Evolutionary conservation across 2,329 filamentous ascomycete species (phyloP), one percentile per base, ranked within the genome.

Genomic region (Thelonectria rubi): DNA sequence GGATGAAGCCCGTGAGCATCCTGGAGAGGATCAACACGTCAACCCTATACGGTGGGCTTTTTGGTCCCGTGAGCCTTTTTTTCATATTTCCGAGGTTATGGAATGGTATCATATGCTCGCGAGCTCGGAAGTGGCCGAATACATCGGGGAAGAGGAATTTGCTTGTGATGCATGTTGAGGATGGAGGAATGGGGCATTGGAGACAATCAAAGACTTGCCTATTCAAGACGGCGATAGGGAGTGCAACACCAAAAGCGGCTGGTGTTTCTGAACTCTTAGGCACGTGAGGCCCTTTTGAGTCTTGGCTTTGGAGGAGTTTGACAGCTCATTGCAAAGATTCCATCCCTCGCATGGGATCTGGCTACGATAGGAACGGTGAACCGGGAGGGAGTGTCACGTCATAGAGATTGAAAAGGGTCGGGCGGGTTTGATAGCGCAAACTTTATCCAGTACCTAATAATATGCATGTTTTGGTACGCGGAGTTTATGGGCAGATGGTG

Each of bases 381-480:
- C 32, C 10, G 32, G 10, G 32, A 34, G 9, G 32, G 32, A 34
- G 9, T 12, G 32, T 34, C 32, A 34, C 32, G 11, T 14, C 14
- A 14, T 14, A 3, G 32, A 10, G 26, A 10, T 10, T 12, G 9
- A 53, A 53, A 21, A 17, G 40, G 42, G 42, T 30, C n/a, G 24
- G 24, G 24, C 7, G 24, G n/a, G 24, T 7, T 24, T 24, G 24
- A 24, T 24, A 24, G 24, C 24, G 24, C 24, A 24, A 24, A 24
- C 24, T 24, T 24, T 24, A 7, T 24, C 7, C 15, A 39, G 32
- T 46, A 18, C 32, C 37, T 55, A 55, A 55, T 24, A 37, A 20
- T 55, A 55, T 55, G 52, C 52, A 55, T 55, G 46, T 18, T 37
- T 43, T 39, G 11, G 37, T 39, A 39, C 24, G 24, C 24, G 24